phyloP scores from a whole-genome alignment of 1,139 yeast genomes.

The Zygotorulaspora mrakii region DNA sequence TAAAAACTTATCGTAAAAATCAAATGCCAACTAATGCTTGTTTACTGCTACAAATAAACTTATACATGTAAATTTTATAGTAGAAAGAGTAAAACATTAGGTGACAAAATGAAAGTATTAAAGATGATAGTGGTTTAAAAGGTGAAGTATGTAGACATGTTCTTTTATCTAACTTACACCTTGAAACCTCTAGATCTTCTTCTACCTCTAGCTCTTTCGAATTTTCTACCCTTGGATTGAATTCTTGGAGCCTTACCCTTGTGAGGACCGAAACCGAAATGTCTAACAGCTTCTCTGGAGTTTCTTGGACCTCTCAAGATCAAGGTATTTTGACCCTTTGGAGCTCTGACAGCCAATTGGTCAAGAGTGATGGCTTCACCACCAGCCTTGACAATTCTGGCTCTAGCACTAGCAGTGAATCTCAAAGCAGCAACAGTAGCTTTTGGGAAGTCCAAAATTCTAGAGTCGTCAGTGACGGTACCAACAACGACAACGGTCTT shows the following conservation, averaged over 20 bases:
- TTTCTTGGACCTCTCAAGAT: constrained; percentile 98
- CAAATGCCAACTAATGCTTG: constrained; percentile 1
- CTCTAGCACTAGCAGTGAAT: constrained; percentile 99
- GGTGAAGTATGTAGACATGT: constrained; percentile 11
- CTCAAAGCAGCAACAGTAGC: constrained; percentile 97
- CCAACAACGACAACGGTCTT: constrained; percentile 98
- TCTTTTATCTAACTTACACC: constrained; percentile 62
- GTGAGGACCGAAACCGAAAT: constrained; percentile 99
- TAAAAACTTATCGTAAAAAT: constrained; percentile 1
- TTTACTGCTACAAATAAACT: background rate
- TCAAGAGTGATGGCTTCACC: constrained; percentile 99
- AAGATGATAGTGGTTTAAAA: constrained; percentile 2
- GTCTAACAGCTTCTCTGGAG: constrained; percentile 99
- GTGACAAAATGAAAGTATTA: constrained; percentile 1
- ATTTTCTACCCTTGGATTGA: constrained; percentile 96
- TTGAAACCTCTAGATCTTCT: constrained; percentile 99
- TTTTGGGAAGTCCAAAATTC: constrained; percentile 93
- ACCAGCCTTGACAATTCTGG: constrained; percentile 96
- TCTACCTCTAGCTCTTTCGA: constrained; percentile 99
- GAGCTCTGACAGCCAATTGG: constrained; percentile 98
- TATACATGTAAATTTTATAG: background rate
- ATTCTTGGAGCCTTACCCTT: constrained; percentile 99
- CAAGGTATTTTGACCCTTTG: constrained; percentile 98
- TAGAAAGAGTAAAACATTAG: constrained; percentile 1
- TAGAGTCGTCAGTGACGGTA: constrained; percentile 97